These are phyloP conservation scores for Psilocybe cubensis DNA, from an alignment of 768 basidiomycete genomes.

Conservation along the genomic window DNA sequence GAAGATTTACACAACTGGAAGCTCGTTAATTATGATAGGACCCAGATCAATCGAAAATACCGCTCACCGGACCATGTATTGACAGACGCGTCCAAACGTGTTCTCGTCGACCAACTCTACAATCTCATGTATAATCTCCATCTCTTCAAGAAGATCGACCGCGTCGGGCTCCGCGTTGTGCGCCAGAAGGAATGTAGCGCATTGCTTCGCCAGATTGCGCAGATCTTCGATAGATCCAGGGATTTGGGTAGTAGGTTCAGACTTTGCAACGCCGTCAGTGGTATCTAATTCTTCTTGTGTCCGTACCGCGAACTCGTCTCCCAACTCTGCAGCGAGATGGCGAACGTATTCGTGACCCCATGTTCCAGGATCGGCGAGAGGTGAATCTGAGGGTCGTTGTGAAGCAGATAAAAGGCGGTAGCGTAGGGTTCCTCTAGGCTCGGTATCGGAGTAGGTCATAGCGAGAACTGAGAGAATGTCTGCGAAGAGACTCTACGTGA, in stretches of 20 bases:
- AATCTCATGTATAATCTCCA: constrained; percentile 87
- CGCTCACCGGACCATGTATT: constrained; percentile 91
- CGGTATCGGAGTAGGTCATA: constrained; percentile 99
- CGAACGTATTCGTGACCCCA: constrained; percentile 99
- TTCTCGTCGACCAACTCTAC: constrained; percentile 82
- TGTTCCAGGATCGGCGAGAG: constrained; percentile 85
- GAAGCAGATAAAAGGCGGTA: constrained; percentile 87
- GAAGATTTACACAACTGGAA: constrained; percentile 79
- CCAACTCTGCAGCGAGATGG: constrained; percentile 94
- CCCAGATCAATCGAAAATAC: not conserved
- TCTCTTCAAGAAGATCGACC: constrained; percentile 91
- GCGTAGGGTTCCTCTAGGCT: constrained; percentile 92
- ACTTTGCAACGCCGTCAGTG: constrained; percentile 29
- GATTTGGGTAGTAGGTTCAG: constrained; percentile 34
- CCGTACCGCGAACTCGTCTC: constrained; percentile 86
- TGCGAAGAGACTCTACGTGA: constrained; percentile 82
- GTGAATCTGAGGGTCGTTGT: constrained; percentile 63
- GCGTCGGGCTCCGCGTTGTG: constrained; percentile 99
- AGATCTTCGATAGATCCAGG: constrained; percentile 77
- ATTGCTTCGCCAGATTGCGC: constrained; percentile 74
- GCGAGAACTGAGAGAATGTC: constrained; percentile 98
- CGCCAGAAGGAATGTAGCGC: constrained; percentile 85
- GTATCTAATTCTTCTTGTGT: constrained; percentile 47
- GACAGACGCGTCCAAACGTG: constrained; percentile 87
- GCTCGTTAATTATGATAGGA: constrained; percentile 1